These are phyloP conservation scores for Trichoderma semiorbis DNA, from an alignment of 2,329 filamentous ascomycete species.

Conservation along the genomic window DNA sequence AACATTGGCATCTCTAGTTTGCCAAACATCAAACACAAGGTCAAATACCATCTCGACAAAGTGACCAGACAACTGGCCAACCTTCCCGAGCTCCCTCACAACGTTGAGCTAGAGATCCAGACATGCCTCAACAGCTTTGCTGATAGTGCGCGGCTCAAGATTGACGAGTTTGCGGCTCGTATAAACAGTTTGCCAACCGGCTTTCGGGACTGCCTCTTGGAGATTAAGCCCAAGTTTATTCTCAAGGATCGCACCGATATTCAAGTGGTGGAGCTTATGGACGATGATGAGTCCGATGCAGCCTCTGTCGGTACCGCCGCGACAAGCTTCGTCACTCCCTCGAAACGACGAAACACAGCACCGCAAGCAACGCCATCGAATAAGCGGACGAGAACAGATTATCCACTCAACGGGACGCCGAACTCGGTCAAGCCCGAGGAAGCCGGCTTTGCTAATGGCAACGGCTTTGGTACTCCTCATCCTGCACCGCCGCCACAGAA, in stretches of 20 bases:
- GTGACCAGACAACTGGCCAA: conserved; percentile 54
- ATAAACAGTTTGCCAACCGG: conserved; percentile 47
- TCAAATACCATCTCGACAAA: conserved; percentile 44
- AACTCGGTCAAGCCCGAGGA: conserved; percentile 40
- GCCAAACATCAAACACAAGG: conserved; percentile 52
- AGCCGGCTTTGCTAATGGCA: conserved; percentile 22
- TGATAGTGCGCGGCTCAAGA: conserved; percentile 49
- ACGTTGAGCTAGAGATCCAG: conserved; percentile 64
- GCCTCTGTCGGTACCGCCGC: conserved; percentile 24
- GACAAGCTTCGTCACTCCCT: conserved; percentile 26
- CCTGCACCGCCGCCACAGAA: conserved; percentile 15
- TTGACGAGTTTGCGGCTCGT: conserved; percentile 42
- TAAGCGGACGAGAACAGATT: conserved; percentile 31
- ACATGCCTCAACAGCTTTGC: conserved; percentile 58
- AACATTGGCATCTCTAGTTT: conserved; percentile 36
- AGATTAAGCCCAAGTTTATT: conserved; percentile 46
- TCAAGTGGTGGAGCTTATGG: conserved; percentile 37
- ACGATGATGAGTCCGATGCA: conserved; percentile 38
- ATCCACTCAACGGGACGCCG: conserved; percentile 18
- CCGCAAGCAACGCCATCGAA: conserved; percentile 31
- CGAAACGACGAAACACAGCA: conserved; percentile 30
- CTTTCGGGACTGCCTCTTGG: conserved; percentile 48
- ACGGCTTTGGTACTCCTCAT: conserved; percentile 16
- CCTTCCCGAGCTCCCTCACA: conserved; percentile 65
- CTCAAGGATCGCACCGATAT: conserved; percentile 38